These are phyloP conservation scores for Yarrowia deformans DNA, from an alignment of 805 yeast species.

Conservation along the genomic window DNA sequence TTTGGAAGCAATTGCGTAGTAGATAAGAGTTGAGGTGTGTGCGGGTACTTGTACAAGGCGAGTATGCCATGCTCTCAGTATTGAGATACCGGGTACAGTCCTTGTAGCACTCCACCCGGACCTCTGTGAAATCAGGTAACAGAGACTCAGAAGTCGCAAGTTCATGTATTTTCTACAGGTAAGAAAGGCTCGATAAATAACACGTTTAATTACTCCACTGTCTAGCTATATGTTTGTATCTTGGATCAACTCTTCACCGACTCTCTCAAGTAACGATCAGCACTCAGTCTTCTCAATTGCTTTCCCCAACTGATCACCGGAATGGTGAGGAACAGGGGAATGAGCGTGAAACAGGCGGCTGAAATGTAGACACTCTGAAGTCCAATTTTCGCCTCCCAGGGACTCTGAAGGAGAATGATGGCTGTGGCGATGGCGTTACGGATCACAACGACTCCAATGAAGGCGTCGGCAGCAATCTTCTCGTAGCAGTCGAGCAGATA, in stretches of 20 bases:
- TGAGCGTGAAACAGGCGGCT: not conserved
- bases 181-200: too few relatives aligned
- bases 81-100: too few relatives aligned
- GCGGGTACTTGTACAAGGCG: too few relatives aligned
- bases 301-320: not conserved
- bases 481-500: not conserved
- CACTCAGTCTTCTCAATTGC: not conserved
- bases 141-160: too few relatives aligned
- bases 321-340: not conserved
- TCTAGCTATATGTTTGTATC: too few relatives aligned
- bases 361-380: not conserved
- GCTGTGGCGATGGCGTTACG: not conserved
- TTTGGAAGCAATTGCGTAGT: not conserved
- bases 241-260: not conserved
- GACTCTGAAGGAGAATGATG: not conserved
- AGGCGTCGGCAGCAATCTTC: not conserved
- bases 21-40: too few relatives aligned
- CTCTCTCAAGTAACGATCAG: not conserved
- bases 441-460: not conserved
- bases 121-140: too few relatives aligned
- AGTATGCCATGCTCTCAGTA: too few relatives aligned
- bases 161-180: too few relatives aligned
- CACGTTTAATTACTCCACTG: too few relatives aligned
- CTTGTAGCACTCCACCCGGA: too few relatives aligned
- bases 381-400: not conserved